phyloP scores from a whole-genome alignment of 2,329 filamentous ascomycete species.

The Apiospora aurea region DNA sequence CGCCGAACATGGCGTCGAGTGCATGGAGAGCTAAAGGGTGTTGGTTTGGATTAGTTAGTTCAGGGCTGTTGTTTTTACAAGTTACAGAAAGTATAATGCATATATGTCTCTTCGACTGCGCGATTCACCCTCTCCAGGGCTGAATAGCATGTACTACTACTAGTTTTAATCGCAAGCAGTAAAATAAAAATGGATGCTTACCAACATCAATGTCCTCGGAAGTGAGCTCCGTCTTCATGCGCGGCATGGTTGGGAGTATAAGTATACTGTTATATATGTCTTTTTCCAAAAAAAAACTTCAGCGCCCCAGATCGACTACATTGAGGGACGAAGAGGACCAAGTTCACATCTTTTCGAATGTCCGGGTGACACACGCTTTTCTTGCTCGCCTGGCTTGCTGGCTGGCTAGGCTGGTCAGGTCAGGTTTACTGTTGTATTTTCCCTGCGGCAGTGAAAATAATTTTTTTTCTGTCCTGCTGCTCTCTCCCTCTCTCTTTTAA shows the following conservation, averaged over 20 bases:
- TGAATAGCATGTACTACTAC: background rate
- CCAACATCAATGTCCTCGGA: conserved; percentile 9
- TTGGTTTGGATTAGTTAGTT: background rate
- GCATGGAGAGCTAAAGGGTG: conserved; percentile 31
- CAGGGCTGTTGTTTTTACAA: background rate
- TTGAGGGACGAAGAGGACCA: conserved; percentile 4
- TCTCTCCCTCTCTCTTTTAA: background rate
- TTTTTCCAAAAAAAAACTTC: background rate
- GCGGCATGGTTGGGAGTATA: conserved; percentile 14
- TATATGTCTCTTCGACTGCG: background rate
- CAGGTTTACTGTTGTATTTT: conserved; percentile 3
- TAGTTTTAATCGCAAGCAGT: background rate
- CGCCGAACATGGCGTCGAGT: conserved; percentile 35
- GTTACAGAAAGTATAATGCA: no score
- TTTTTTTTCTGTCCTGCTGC: background rate
- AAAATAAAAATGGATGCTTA: conserved; percentile 19
- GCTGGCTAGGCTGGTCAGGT: background rate
- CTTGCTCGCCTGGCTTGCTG: background rate
- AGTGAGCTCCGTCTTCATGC: conserved; percentile 19
- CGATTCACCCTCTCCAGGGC: background rate
- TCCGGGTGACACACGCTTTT: background rate
- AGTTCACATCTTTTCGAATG: conserved; percentile 14
- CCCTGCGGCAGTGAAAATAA: background rate
- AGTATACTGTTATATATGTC: background rate
- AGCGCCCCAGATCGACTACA: background rate